These are phyloP conservation scores for Gossypium trilobum DNA, from an alignment of 441 rosid species.

Conservation along the genomic window DNA sequence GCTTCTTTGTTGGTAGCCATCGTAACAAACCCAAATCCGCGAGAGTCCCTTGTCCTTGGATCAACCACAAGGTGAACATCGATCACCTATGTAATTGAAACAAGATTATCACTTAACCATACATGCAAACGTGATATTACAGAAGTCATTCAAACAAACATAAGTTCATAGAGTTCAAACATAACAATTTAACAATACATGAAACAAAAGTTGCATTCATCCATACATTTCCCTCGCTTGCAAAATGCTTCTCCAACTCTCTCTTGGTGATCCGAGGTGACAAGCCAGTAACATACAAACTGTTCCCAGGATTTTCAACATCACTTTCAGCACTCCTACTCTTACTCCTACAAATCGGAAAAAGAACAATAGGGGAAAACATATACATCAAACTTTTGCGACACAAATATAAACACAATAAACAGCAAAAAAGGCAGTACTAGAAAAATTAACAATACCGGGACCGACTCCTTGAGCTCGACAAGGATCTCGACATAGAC, in stretches of 20 bases:
- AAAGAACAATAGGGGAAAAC: background rate
- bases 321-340: slow-evolving; percentile 58
- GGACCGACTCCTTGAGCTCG: slow-evolving; percentile 38
- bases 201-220: background rate
- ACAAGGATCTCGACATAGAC: slow-evolving; percentile 50
- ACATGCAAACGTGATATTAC: too few relatives aligned
- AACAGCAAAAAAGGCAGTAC: background rate
- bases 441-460: slow-evolving; percentile 24
- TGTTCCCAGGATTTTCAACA: slow-evolving; percentile 84
- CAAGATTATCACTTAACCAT: background rate
- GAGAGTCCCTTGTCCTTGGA: slow-evolving; percentile 85
- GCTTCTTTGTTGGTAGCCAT: slow-evolving; percentile 61
- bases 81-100: slow-evolving; percentile 37
- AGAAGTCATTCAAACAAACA: background rate
- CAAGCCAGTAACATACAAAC: slow-evolving; percentile 82
- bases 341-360: slow-evolving; percentile 37
- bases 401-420: background rate
- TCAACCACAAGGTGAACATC: slow-evolving; percentile 85
- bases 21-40: slow-evolving; percentile 83
- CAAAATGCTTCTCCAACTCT: slow-evolving; percentile 70
- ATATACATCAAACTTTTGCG: background rate
- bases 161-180: background rate
- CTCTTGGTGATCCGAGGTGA: slow-evolving; percentile 61
- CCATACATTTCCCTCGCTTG: slow-evolving; percentile 61
- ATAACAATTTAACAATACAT: background rate